Percentiles rank a stretch among this genome's conserved stretches.
Evolutionary conservation across 2,329 filamentous ascomycete genomes (phyloP).

Genomic region (Arthrinium puccinioides): DNA sequence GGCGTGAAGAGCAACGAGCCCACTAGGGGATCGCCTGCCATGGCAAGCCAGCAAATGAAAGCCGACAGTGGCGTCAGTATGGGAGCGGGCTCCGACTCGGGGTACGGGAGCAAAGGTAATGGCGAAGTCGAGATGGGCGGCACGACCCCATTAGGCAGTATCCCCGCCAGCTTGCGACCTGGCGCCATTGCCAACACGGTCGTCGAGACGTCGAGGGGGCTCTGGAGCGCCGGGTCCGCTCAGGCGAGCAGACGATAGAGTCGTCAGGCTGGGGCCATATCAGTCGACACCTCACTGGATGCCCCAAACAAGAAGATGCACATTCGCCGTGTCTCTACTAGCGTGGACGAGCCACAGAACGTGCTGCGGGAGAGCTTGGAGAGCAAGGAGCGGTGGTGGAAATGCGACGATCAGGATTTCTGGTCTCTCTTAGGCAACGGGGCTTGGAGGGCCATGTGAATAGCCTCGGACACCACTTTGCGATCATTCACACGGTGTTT

Average conservation of each 20-base stretch:
- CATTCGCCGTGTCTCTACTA: too few species aligned
- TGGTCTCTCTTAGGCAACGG: too few species aligned
- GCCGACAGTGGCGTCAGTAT: constrained; percentile 39
- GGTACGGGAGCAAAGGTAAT: constrained; percentile 34
- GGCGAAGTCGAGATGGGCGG: constrained; percentile 43
- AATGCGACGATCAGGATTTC: too few species aligned
- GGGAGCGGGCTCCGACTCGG: constrained; percentile 34
- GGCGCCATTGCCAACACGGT: constrained; percentile 49
- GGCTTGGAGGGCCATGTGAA: too few species aligned
- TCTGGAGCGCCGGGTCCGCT: constrained; percentile 42
- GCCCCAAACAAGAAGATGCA: too few species aligned
- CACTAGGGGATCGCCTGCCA: constrained; percentile 26
- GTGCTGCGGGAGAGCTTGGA: too few species aligned
- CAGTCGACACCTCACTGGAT: too few species aligned
- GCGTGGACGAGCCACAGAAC: too few species aligned
- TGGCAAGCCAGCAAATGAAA: constrained; percentile 22
- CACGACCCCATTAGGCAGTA: constrained; percentile 21
- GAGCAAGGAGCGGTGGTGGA: too few species aligned
- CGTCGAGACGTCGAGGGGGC: constrained; percentile 55
- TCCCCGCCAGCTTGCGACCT: constrained; percentile 47
- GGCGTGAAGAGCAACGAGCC: constrained; percentile 48
- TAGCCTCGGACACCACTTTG: too few species aligned
- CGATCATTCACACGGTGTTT: too few species aligned
- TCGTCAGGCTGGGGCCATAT: background rate
- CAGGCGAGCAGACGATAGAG: constrained; percentile 17